A percentile compares a stretch with the other conserved stretches of the same genome.
These are phyloP conservation scores for Kuraishia floccosa DNA, from an alignment of 805 yeast genomes.

Conservation along the genomic window DNA sequence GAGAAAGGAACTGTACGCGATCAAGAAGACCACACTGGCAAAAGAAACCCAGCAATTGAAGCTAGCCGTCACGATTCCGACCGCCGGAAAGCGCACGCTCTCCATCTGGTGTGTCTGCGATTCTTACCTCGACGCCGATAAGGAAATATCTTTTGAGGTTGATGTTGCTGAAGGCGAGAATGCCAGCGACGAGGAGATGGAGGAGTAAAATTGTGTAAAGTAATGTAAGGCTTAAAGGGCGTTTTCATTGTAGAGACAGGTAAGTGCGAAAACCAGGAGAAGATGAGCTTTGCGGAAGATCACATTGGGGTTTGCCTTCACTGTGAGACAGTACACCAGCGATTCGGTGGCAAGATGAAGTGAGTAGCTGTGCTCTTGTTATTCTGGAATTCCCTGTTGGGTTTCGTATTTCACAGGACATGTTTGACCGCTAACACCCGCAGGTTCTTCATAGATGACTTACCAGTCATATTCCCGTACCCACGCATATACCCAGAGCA, in stretches of 20 bases:
- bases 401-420: neutral
- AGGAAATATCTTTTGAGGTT: conserved; percentile 52
- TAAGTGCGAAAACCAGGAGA: too few species aligned
- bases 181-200: conserved; percentile 11
- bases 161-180: conserved; percentile 24
- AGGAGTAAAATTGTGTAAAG: too few species aligned
- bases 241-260: too few species aligned
- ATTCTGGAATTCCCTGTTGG: too few species aligned
- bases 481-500: conserved; percentile 97
- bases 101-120: conserved; percentile 85
- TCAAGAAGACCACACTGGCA: conserved; percentile 49
- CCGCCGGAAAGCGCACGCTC: conserved; percentile 48
- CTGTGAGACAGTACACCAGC: too few species aligned
- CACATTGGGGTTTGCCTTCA: too few species aligned
- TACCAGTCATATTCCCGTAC: conserved; percentile 93
- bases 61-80: conserved; percentile 46
- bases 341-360: conserved; percentile 3
- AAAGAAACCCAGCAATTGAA: conserved; percentile 40
- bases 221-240: too few species aligned
- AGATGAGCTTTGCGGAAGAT: too few species aligned
- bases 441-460: conserved; percentile 87
- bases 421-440: conserved; percentile 1
- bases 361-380: neutral
- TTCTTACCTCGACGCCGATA: conserved; percentile 87
- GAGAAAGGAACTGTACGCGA: conserved; percentile 54